phyloP scores from a whole-genome alignment of 2,329 filamentous ascomycete genomes.

The Arthrobotrys conoides region DNA sequence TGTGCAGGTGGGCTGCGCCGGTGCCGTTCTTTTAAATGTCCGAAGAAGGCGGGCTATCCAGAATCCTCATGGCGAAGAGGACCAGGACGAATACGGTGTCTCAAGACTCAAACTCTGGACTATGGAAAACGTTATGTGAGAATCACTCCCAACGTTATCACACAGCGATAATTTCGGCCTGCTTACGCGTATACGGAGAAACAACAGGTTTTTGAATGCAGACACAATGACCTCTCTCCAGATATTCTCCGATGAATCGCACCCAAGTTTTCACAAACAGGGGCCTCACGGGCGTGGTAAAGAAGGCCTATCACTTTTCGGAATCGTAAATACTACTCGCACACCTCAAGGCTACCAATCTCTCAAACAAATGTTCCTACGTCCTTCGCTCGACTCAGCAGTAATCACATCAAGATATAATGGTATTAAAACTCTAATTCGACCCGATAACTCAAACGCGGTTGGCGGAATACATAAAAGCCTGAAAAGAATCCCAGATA shows the following conservation, averaged over 20 bases:
- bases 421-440: constrained; percentile 77
- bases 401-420: constrained; percentile 80
- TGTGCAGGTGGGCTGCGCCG: constrained; percentile 79
- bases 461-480: constrained; percentile 73
- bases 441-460: constrained; percentile 75
- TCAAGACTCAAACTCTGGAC: constrained; percentile 81
- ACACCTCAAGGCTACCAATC: constrained; percentile 83
- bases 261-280: constrained; percentile 84
- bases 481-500: constrained; percentile 81
- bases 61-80: constrained; percentile 74
- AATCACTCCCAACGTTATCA: neutral
- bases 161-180: too few relatives aligned
- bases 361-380: constrained; percentile 84
- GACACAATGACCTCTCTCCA: constrained; percentile 87
- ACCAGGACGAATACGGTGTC: constrained; percentile 74
- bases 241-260: constrained; percentile 84
- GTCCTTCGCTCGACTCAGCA: constrained; percentile 78
- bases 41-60: constrained; percentile 77
- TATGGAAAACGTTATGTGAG: constrained; percentile 75
- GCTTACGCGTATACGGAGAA: constrained; percentile 63
- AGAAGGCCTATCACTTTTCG: constrained; percentile 86
- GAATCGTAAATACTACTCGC: constrained; percentile 65
- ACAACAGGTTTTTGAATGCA: constrained; percentile 84
- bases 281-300: constrained; percentile 79
- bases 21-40: constrained; percentile 85